Base-by-base conservation (phyloP, 1,284 basidiomycete genomes). In the Puccinia horiana region DNA sequence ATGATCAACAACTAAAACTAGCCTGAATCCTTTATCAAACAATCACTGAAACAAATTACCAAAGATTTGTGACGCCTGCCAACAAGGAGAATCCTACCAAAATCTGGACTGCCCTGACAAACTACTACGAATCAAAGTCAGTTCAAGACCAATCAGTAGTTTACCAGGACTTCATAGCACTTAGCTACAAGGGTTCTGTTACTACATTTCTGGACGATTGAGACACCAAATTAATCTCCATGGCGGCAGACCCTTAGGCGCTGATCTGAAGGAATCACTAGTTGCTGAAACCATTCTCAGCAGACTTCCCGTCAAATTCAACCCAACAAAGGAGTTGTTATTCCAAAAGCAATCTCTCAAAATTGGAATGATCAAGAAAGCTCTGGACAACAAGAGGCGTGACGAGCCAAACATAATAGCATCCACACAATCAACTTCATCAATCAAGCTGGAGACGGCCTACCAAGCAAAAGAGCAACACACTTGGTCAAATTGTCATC, bases 41-140 rank as follows among this genome's bases (percentile, higher is more conserved):
- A 8, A 47, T 47, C 9, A 16, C 9, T 47, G 44, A 47, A 47
- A 47, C 44, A 8, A 47, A 47, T 47, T 16, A 47, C 16, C 44
- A 47, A 16, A 8, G 44, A 47, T 47, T 47, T 16, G 16, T 47
- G 9, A 47, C 8, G 16, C 8, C 8, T 16, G 44, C 8, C 32
- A 67, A 67, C 35, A 16, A 9, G 2, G n/a, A 67, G 6, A 8
- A 37, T 29, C 63, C 63, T 29, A 9, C 23, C 35, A 6, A 11
- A 12, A 40, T 67, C 32, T 67, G 9, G 63, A 5, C 9, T 20
- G 14, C 29, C 2, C n/a, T 67, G 20, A 16, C 8, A 40, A 32
- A 20, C 32, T 67, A 67, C 40, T 67, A 40, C n/a, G 35, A 67
- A 23, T 67, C 63, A 9, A 67, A 67, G 32, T 67, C 63, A 8